Percentiles rank a stretch among this genome's conserved stretches.
Conservation (phyloP, 768 basidiomycete species). For the Hebeloma cylindrosporum region DNA sequence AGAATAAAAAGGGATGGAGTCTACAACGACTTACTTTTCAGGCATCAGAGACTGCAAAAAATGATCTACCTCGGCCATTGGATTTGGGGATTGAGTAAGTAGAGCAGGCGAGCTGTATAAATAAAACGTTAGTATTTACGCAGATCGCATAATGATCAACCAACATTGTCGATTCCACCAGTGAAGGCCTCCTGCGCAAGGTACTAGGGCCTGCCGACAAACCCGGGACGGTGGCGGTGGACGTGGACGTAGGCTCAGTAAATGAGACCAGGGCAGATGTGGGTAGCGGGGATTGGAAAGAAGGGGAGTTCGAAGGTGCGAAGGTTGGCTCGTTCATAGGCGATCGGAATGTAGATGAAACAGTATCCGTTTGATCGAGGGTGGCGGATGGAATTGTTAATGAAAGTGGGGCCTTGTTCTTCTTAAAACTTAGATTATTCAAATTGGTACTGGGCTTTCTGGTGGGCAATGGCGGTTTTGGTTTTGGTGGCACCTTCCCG, state of each 20-base stretch:
- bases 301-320: slow-evolving; percentile 20
- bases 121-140: not conserved
- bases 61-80: slow-evolving; percentile 26
- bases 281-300: slow-evolving; percentile 7
- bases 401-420: slow-evolving; percentile 20
- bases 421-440: slow-evolving; percentile 43
- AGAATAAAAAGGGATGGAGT: not conserved
- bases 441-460: slow-evolving; percentile 3
- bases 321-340: slow-evolving; percentile 18
- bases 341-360: slow-evolving; percentile 3
- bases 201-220: too few species aligned
- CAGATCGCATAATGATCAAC: too few species aligned
- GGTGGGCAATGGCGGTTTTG: slow-evolving; percentile 6
- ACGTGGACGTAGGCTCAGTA: not conserved
- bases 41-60: slow-evolving; percentile 44
- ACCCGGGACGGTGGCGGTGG: not conserved
- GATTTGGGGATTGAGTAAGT: not conserved
- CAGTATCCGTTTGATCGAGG: not conserved
- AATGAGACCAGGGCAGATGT: not conserved
- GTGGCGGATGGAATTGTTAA: not conserved
- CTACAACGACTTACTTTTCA: slow-evolving; percentile 30
- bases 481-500: slow-evolving; percentile 15
- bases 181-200: too few species aligned
- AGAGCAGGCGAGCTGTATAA: slow-evolving; percentile 12
- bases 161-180: too few species aligned